Evolutionary conservation across 164 flowering plant genomes (phyloP).

Genomic region (Euptelea pleiosperma): DNA sequence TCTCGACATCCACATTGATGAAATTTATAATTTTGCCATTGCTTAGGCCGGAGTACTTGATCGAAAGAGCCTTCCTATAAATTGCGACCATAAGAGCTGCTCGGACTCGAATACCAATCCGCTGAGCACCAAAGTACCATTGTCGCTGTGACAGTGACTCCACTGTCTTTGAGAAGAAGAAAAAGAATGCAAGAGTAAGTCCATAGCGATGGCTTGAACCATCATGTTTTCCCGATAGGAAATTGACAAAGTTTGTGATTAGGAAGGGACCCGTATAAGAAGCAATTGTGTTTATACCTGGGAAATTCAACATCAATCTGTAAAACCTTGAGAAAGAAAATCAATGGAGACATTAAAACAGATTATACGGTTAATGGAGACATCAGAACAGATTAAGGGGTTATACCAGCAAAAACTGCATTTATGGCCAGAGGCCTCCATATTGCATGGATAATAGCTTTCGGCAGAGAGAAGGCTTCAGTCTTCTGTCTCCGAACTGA

Average conservation of each 20-base stretch:
- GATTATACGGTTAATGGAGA: background rate
- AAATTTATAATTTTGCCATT: constrained; percentile 57
- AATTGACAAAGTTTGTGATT: constrained; percentile 65
- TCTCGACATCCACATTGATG: constrained; percentile 74
- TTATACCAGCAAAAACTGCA: constrained; percentile 71
- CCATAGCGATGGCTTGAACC: constrained; percentile 48
- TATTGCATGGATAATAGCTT: constrained; percentile 39
- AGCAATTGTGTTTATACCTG: constrained; percentile 72
- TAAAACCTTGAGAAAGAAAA: background rate
- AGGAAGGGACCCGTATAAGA: constrained; percentile 75
- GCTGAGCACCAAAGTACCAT: constrained; percentile 83
- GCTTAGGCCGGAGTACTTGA: constrained; percentile 42
- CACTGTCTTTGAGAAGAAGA: constrained; percentile 66
- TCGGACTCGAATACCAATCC: constrained; percentile 58
- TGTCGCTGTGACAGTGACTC: constrained; percentile 78
- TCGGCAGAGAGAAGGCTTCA: constrained; percentile 35
- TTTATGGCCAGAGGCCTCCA: constrained; percentile 58
- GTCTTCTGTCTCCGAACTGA: constrained; percentile 41
- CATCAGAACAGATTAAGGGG: background rate
- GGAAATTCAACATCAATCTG: constrained; percentile 1
- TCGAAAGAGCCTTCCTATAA: constrained; percentile 49
- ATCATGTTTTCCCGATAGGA: constrained; percentile 38
- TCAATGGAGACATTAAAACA: background rate
- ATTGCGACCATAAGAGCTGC: constrained; percentile 59
- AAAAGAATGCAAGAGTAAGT: constrained; percentile 49